A percentile compares a stretch with the other conserved stretches of the same genome.
Conservation (phyloP, 176 grass and related monocot species). For the Oryza brachyantha region DNA sequence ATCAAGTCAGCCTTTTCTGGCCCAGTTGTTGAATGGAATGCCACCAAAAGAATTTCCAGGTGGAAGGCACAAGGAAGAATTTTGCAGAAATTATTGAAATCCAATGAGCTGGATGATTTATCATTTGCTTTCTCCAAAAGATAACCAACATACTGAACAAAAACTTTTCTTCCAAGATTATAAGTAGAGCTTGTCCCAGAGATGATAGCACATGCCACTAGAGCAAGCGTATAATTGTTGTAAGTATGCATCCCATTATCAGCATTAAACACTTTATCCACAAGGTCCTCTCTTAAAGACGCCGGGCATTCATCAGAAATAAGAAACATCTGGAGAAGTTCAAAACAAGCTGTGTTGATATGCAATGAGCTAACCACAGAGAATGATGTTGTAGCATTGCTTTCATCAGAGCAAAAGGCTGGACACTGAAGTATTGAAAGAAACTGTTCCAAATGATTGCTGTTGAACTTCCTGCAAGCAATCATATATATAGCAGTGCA, state of each 20-base stretch:
- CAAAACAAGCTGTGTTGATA: constrained; percentile 72
- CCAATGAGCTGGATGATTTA: constrained; percentile 37
- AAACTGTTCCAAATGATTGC: constrained; percentile 67
- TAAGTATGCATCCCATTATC: constrained; percentile 75
- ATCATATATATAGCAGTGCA: constrained; percentile 52
- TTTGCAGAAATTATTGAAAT: constrained; percentile 52
- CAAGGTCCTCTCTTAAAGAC: constrained; percentile 67
- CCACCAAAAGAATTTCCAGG: constrained; percentile 86
- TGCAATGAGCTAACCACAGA: constrained; percentile 28
- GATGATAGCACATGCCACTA: constrained; percentile 67
- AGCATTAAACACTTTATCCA: constrained; percentile 75
- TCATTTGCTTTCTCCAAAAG: constrained; percentile 63
- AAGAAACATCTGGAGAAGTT: constrained; percentile 64
- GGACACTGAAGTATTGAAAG: constrained; percentile 69
- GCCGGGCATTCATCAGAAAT: constrained; percentile 54
- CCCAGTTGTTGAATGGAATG: constrained; percentile 68
- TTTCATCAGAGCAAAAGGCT: constrained; percentile 55
- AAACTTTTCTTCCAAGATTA: constrained; percentile 63
- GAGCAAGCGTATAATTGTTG: constrained; percentile 70
- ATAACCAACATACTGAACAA: constrained; percentile 56
- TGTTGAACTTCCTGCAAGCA: constrained; percentile 64
- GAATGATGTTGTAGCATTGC: constrained; percentile 26
- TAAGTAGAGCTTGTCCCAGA: constrained; percentile 47
- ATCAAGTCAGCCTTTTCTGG: constrained; percentile 58
- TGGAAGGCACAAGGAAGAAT: constrained; percentile 79